Base-by-base conservation (phyloP, 2,329 filamentous ascomycete species). In the Diaporthe ilicicola region DNA sequence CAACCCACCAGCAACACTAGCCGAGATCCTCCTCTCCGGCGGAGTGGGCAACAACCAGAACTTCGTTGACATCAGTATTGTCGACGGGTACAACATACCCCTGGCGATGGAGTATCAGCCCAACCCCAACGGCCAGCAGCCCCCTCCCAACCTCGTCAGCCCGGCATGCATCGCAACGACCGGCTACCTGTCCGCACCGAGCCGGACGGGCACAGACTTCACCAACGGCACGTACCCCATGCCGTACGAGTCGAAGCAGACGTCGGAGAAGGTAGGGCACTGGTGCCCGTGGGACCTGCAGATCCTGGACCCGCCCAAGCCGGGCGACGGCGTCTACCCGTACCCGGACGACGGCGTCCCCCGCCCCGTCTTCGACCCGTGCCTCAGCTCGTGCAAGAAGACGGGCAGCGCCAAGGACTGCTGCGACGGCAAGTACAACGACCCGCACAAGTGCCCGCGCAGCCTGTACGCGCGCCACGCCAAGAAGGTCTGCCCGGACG, bases 201-300 rank as follows among this genome's bases (percentile, higher is more conserved):
- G 81, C 54, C 73, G 74, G 29, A 88, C 85, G 19, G 88, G 89
- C 65, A 82, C 83, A 1, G 85, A 89, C 71, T 88, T 91, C 78
- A 90, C 90, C 51, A 94, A 93, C 78, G 81, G 83, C 44, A 86
- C 88, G 1, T 92, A 87, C 75, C 91, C 91, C 0, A 86, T 94
- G 44, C 91, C 92, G 0, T 90, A 92, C 75, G 92, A 95, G 74
- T 78, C 84, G 22, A 80, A 82, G 8, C 84, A 90, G 72, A 89
- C 88, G 53, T 86, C 89, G 72, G 78, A 83, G 15, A 83, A 87
- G 70, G 85, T 94, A 19, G 83, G 85, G 29, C 82, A 84, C 67
- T 97, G 93, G 94, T 97, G 94, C 81, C 94, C 93, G 0, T 95
- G 92, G 91, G 88, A 93, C 74, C 85, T 94, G 54, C 92, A 94